Conservation (phyloP, 1,284 basidiomycete species). For the Singerocomus inundabilis region DNA sequence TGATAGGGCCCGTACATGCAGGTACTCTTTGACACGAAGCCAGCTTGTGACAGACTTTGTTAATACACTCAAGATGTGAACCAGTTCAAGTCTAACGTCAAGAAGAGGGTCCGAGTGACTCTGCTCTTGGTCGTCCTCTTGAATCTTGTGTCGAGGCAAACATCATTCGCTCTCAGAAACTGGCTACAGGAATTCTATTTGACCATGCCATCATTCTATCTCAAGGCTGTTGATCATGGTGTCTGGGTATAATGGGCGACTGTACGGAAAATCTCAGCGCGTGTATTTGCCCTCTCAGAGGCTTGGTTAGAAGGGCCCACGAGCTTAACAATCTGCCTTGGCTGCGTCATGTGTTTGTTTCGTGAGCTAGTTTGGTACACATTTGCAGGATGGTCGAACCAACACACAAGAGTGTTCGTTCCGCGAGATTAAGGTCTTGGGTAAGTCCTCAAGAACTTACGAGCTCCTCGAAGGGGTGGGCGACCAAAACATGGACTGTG, state of each 20-base stretch:
- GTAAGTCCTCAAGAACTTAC: no score
- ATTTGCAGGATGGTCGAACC: no score
- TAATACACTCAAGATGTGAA: background rate
- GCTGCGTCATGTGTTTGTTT: background rate
- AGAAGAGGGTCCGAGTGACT: background rate
- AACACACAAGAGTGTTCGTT: no score
- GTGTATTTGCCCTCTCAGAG: constrained; percentile 16
- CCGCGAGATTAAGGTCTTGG: no score
- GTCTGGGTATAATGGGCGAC: background rate
- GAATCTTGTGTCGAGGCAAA: background rate
- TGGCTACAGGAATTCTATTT: constrained; percentile 11
- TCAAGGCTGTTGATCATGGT: constrained; percentile 17
- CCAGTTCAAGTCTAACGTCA: background rate
- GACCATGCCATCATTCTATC: constrained; percentile 7
- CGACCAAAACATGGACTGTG: no score
- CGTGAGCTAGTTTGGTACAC: background rate
- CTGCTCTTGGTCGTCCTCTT: constrained; percentile 11
- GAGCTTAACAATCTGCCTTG: constrained; percentile 20
- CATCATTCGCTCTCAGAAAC: constrained; percentile 7
- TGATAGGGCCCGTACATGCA: constrained; percentile 48
- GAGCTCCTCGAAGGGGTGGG: no score
- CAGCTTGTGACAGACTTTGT: background rate
- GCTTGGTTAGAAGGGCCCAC: constrained; percentile 16
- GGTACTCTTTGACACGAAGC: background rate
- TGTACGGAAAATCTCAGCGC: no score